These are phyloP conservation scores for Oidium heveae DNA, from an alignment of 2,329 filamentous ascomycete genomes.

Conservation along the genomic window DNA sequence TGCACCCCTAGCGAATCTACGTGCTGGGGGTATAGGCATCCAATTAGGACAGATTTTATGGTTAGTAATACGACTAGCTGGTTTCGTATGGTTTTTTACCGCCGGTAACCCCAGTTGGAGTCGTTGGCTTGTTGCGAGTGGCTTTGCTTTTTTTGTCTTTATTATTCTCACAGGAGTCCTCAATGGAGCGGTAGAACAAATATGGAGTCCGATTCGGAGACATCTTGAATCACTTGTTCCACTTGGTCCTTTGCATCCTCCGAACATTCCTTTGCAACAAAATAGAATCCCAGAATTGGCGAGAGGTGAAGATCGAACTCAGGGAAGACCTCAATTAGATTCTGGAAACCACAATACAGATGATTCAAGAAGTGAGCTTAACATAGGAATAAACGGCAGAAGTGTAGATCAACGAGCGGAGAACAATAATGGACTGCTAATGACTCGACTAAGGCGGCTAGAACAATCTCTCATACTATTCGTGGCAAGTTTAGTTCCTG, in stretches of 20 bases:
- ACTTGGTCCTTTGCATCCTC: slow-evolving; percentile 16
- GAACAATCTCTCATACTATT: slow-evolving; percentile 37
- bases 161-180: slow-evolving; percentile 33
- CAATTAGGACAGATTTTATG: slow-evolving; percentile 33
- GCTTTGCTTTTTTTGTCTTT: slow-evolving; percentile 28
- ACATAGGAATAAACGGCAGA: slow-evolving; percentile 27
- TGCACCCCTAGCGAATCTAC: slow-evolving; percentile 10
- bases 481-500: slow-evolving; percentile 38
- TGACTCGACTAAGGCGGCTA: slow-evolving; percentile 24
- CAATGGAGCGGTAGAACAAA: slow-evolving; percentile 26
- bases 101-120: slow-evolving; percentile 30
- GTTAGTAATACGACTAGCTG: slow-evolving; percentile 29
- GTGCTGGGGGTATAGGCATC: slow-evolving; percentile 10
- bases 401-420: slow-evolving; percentile 22
- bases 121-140: slow-evolving; percentile 29
- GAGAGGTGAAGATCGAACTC: slow-evolving; percentile 8
- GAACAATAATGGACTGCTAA: slow-evolving; percentile 23
- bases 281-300: slow-evolving; percentile 12
- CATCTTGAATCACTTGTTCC: slow-evolving; percentile 35
- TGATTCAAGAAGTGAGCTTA: slow-evolving; percentile 12
- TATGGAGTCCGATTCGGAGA: slow-evolving; percentile 29
- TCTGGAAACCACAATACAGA: slow-evolving; percentile 4
- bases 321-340: slow-evolving; percentile 7
- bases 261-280: slow-evolving; percentile 4
- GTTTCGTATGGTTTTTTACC: slow-evolving; percentile 42